Conservation (phyloP, 345 rosid genomes). For the Corchorus capsularis region DNA sequence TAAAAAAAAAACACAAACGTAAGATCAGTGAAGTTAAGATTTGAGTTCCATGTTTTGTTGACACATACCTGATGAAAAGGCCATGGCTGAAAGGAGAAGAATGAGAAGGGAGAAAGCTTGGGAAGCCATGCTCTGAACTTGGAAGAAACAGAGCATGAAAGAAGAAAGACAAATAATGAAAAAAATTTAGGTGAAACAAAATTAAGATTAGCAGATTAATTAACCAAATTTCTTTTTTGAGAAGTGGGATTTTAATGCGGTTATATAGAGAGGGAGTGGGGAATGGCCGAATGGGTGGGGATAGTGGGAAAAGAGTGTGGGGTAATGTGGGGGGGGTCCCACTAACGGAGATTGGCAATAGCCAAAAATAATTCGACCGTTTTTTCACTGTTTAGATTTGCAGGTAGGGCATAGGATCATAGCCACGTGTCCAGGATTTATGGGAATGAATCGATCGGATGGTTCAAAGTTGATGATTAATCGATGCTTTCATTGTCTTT, state of each 20-base stretch:
- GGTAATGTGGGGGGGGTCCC: constrained; percentile 28
- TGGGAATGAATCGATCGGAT: neutral
- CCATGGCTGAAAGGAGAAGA: constrained; percentile 27
- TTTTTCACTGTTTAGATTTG: neutral
- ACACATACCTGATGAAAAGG: constrained; percentile 48
- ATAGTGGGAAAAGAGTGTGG: constrained; percentile 27
- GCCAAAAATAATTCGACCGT: constrained; percentile 14
- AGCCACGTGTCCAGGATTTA: neutral
- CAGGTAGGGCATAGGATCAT: neutral
- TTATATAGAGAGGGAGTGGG: neutral
- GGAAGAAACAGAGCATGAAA: constrained; percentile 12
- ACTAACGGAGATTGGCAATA: neutral
- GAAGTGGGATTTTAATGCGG: neutral
- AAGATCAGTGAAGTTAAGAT: neutral
- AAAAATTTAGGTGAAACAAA: neutral
- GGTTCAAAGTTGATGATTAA: neutral
- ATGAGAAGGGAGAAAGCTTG: constrained; percentile 23
- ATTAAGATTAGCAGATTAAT: neutral
- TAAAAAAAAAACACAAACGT: neutral
- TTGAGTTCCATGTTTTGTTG: neutral
- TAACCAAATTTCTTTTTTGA: neutral
- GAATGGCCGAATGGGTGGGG: constrained; percentile 5
- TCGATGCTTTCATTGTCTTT: neutral
- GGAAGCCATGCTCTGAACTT: constrained; percentile 32
- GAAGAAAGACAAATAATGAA: neutral